Evolutionary conservation across 192 early-diverging fungal species (phyloP).

Genomic region (Coemansia erecta): DNA sequence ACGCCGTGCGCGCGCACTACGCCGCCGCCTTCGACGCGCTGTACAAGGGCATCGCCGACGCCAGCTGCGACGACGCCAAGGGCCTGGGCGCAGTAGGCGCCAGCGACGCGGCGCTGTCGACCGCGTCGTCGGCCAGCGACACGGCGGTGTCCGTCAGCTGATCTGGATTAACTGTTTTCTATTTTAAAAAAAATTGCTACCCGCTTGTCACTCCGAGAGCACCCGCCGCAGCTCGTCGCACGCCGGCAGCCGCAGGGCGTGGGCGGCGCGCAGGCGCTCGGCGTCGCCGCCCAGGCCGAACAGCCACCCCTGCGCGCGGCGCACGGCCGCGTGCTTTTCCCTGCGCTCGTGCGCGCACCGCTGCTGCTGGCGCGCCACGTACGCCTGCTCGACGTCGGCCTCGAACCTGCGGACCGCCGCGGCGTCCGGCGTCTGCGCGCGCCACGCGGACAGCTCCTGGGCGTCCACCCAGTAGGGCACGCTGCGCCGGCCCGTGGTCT

Average conservation of each 20-base stretch:
- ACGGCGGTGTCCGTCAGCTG: too few relatives aligned
- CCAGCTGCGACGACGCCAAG: slow-evolving; percentile 42
- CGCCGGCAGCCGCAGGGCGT: slow-evolving; percentile 59
- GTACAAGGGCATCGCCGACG: slow-evolving; percentile 48
- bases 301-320: slow-evolving; percentile 64
- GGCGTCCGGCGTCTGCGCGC: slow-evolving; percentile 34
- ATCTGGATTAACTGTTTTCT: too few relatives aligned
- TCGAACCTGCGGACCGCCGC: slow-evolving; percentile 67
- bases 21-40: slow-evolving; percentile 49
- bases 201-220: slow-evolving; percentile 28
- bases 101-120: not conserved
- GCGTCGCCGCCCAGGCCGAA: slow-evolving; percentile 64
- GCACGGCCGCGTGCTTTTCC: slow-evolving; percentile 52
- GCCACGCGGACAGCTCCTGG: slow-evolving; percentile 46
- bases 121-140: too few relatives aligned
- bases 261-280: slow-evolving; percentile 62
- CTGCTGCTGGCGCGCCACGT: slow-evolving; percentile 62
- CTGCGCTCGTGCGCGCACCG: slow-evolving; percentile 68
- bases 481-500: slow-evolving; percentile 58
- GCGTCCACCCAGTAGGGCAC: slow-evolving; percentile 82
- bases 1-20: slow-evolving; percentile 47
- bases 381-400: slow-evolving; percentile 67
- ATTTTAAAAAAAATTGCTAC: too few relatives aligned
- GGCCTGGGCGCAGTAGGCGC: not conserved
- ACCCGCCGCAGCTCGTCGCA: slow-evolving; percentile 71